Base-by-base conservation (phyloP, 345 rosid species). In the Rhodamnia argentea region DNA sequence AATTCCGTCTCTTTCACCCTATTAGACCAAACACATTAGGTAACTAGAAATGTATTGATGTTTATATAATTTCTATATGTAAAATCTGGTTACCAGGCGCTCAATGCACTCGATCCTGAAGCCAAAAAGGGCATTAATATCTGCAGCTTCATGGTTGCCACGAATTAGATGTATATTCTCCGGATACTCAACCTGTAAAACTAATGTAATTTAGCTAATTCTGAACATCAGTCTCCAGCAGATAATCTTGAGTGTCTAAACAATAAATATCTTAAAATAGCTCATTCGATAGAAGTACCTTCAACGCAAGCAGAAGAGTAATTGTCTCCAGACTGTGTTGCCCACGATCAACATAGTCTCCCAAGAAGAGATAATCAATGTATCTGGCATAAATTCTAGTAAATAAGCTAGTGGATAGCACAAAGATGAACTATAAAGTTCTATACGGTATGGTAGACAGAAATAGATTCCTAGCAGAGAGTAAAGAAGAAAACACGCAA, bases 131-230 rank as follows among this genome's bases (percentile, higher is more conserved):
- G 99, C 99, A 93, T 97, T 97, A 88, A 97, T 96, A 89, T 96
- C 99, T 15, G 99, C 99, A 59, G 99, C 99, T 94, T 97, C 99
- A 92, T 97, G 99, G 90, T 97, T 97, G 85, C 99, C 99, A 56
- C 99, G 98, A 91, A 97, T 97, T 85, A 97, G 87, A 87, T 97
- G 99, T 76, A 97, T 96, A 83, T 96, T 96, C 82, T 91, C 86
- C 54, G 95, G 96, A 94, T 97, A 92, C 90, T 97, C 99, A 86
- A 94, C 98, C 99, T 97, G 92, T 87, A 91, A 86, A 32, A 87
- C 22, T 86, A 62, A 90, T 55, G 47, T 87, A 86, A 89, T 24
- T 82, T 29, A 83, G 60, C 70, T 82, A 57, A 62, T 32, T 32
- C 62, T 85, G 55, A 88, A 86, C 83, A 62, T 86, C 84, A 56